Evolutionary conservation across 2,329 filamentous ascomycete genomes (phyloP).

Genomic region (Fragosphaeria purpurea): DNA sequence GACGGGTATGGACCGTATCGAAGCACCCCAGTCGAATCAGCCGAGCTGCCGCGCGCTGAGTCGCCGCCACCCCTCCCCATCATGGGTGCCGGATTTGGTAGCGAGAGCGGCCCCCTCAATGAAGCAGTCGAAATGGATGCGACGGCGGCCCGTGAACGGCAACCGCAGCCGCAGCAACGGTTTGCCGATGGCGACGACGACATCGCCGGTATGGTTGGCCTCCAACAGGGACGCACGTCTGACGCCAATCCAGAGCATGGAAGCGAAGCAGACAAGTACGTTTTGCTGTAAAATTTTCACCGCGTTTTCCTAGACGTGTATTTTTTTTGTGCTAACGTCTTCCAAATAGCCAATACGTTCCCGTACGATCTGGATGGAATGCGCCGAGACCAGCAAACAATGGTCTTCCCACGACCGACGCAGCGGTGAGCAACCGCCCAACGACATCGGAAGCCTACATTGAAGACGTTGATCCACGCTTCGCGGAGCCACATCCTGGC

Average conservation of each 20-base stretch:
- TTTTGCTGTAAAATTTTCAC: conserved; percentile 5
- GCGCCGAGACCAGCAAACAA: conserved; percentile 17
- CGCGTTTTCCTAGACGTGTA: no score
- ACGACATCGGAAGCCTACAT: conserved; percentile 49
- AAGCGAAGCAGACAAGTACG: conserved; percentile 51
- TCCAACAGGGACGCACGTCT: conserved; percentile 45
- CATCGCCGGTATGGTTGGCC: conserved; percentile 61
- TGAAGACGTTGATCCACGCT: conserved; percentile 87
- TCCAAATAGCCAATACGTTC: conserved; percentile 36
- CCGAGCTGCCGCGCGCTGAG: conserved; percentile 48
- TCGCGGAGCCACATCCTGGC: conserved; percentile 40
- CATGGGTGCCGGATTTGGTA: conserved; percentile 20
- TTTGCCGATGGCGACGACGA: conserved; percentile 58
- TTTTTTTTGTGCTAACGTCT: conserved; percentile 11
- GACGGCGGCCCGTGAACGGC: conserved; percentile 42
- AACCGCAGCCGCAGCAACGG: conserved; percentile 32
- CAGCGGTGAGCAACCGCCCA: conserved; percentile 5
- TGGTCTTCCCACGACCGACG: no score
- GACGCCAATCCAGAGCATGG: conserved; percentile 22
- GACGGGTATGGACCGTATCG: conserved; percentile 32
- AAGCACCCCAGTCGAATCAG: conserved; percentile 23
- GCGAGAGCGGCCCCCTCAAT: conserved; percentile 31
- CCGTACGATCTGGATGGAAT: conserved; percentile 48
- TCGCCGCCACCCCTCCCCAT: conserved; percentile 52
- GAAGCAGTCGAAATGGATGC: conserved; percentile 77